Evolutionary conservation across 2,329 filamentous ascomycete genomes (phyloP).

Genomic region (Stachybotrys chartarum): DNA sequence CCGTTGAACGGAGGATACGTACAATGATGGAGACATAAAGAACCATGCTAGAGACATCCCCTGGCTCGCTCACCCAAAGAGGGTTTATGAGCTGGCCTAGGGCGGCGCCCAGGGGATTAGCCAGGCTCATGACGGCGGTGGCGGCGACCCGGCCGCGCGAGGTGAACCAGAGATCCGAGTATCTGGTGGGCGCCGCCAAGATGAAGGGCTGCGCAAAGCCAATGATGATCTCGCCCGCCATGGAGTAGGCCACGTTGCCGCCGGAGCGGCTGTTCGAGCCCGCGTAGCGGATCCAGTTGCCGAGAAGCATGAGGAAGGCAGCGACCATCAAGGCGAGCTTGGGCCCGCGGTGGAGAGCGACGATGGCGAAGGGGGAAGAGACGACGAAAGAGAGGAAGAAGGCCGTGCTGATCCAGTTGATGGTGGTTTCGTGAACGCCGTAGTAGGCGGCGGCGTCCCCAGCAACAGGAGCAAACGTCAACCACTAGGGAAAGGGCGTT

Average conservation of each 20-base stretch:
- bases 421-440: constrained; percentile 60
- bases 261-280: constrained; percentile 48
- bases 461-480: constrained; percentile 83
- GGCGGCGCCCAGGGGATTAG: constrained; percentile 86
- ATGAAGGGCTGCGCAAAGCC: constrained; percentile 91
- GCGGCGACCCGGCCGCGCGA: constrained; percentile 75
- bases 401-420: constrained; percentile 89
- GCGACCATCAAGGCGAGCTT: constrained; percentile 69
- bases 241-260: constrained; percentile 66
- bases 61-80: constrained; percentile 57
- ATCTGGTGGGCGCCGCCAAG: constrained; percentile 79
- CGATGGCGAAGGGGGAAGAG: constrained; percentile 66
- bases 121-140: constrained; percentile 76
- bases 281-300: constrained; percentile 88
- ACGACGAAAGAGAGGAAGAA: constrained; percentile 81
- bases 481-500: constrained; percentile 49
- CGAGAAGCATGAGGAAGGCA: constrained; percentile 65
- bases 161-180: constrained; percentile 93
- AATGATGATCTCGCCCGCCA: constrained; percentile 88
- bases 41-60: constrained; percentile 71
- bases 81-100: constrained; percentile 83
- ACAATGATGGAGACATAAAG: constrained; percentile 80
- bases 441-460: constrained; percentile 70
- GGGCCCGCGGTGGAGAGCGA: constrained; percentile 72
- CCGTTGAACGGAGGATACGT: constrained; percentile 23